Base-by-base conservation (phyloP, 768 basidiomycete species). In the Cantharellus anzutake region DNA sequence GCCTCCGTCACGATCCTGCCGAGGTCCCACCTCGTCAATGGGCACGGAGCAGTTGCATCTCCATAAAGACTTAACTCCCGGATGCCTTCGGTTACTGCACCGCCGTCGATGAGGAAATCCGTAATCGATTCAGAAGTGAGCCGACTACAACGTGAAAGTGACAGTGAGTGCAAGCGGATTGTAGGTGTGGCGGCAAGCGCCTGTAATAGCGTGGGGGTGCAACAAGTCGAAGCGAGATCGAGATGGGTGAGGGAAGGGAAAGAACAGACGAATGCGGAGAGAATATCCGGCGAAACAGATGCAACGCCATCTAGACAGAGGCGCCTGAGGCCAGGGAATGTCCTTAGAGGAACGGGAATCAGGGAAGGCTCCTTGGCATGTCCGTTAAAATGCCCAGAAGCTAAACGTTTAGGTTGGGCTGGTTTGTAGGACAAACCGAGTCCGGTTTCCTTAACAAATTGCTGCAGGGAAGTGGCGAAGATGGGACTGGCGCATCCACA, bases 401-500 rank as follows among this genome's bases (percentile, higher is more conserved):
- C 20, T 29, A 29, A 29, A 29, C 20, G 20, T 29, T 29, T 29
- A 29, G 20, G 20, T 29, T 29, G 20, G 20, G 20, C 20, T 29
- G 20, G 20, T 29, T 29, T 29, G 20, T 29, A 29, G 20, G 20
- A 29, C 20, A 29, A 29, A 29, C 20, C 20, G 87, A 71, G 35
- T 7, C 52, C 52, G 1, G 14, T 7, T 11, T 11, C 7, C 38
- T 55, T 76, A 63, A 87, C 88, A 66, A 97, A 88, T 59, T 90
- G 86, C 35, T 80, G 77, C 63, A 98, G 78, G 0, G 86, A 88
- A 63, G 83, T 80, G 60, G 86, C 85, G 67, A 96, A 97, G 1
- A 91, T 85, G 29, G 80, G 79, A 67, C 87, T 91, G 71, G 97
- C 86, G 67, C 94, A 97, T 65, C 93, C 94, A 3, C 93, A 97